Evolutionary conservation across 257 asterid species (phyloP), one percentile per base, ranked within the genome.

Genomic region (Lavandula angustifolia): DNA sequence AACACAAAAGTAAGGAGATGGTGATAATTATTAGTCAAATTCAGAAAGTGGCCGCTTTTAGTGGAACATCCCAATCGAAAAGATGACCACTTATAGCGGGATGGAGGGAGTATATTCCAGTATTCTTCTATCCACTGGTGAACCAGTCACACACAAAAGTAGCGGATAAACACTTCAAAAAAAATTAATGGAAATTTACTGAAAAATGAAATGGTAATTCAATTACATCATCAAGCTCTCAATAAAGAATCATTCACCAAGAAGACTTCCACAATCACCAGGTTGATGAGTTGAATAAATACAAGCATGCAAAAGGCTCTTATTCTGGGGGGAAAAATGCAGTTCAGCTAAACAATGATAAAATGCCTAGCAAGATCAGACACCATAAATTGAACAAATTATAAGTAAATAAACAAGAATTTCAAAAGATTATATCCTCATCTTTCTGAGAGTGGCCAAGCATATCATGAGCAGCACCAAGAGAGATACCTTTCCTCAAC

Each of bases 371-470:
- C 64, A 54, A 16, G 67, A 27, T 37, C 73, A 67, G 57, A 62
- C 58, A 35, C 11, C 50, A 56, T 14, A 64, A 64, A 64, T 50
- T 47, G 33, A 52, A 54, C 75, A 32, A 63, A 70, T 56, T 34
- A 74, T 73, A 49, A 11, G 10, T 72, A 27, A 60, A 74, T 72
- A 27, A 60, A 74, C 55, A 40, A 60, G 50, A 54, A 63, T 34
- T 49, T 80, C 76, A 80, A 77, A 80, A 80, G 76, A 80, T 80
- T 29, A 80, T 71, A 70, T 80, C 82, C 75, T 77, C 79, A 17
- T 80, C 85, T 58, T 71, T 80, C 64, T 74, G 70, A 2, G 60
- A 12, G 14, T 69, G 67, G 43, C 74, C 16, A 49, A 76, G 70
- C 54, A 80, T 52, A 68, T 77, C 68, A 41, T 64, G 78, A 3